Percentiles rank a stretch among this genome's conserved stretches.
phyloP scores from a whole-genome alignment of 2,329 filamentous ascomycete species.

The Thermothelomyces thermophilus region DNA sequence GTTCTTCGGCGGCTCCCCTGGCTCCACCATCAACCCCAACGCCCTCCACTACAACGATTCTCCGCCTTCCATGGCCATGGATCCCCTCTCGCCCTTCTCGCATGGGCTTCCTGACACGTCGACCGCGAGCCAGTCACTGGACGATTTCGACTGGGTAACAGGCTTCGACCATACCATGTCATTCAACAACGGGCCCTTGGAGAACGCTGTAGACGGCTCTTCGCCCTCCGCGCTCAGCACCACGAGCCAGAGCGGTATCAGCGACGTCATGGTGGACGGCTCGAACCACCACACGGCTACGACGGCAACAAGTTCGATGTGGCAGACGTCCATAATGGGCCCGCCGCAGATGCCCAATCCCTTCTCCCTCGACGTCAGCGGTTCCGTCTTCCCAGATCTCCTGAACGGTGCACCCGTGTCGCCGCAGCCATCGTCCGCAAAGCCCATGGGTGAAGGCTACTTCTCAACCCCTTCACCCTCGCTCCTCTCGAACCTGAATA shows the following conservation, averaged over 20 bases:
- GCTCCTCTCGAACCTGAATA: constrained; percentile 59
- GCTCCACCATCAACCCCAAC: constrained; percentile 61
- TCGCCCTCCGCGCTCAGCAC: constrained; percentile 95
- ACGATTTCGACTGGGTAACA: constrained; percentile 79
- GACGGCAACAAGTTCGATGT: constrained; percentile 53
- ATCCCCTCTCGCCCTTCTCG: constrained; percentile 55
- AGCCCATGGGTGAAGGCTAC: constrained; percentile 66
- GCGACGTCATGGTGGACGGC: constrained; percentile 85
- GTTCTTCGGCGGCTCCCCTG: constrained; percentile 63
- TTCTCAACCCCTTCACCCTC: constrained; percentile 73
- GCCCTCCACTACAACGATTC: constrained; percentile 80
- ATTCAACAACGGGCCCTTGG: constrained; percentile 57
- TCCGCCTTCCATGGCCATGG: constrained; percentile 58
- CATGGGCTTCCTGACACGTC: constrained; percentile 51
- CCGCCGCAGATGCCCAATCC: constrained; percentile 61
- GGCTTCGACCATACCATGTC: constrained; percentile 74
- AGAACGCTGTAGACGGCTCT: constrained; percentile 82
- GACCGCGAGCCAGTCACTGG: constrained; percentile 49
- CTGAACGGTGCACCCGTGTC: constrained; percentile 66
- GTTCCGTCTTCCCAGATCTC: constrained; percentile 70
- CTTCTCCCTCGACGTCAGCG: constrained; percentile 69
- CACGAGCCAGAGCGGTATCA: constrained; percentile 83
- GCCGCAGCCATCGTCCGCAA: constrained; percentile 66
- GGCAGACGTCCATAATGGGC: constrained; percentile 62
- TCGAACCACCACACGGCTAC: constrained; percentile 58